Percentiles rank a stretch among this genome's conserved stretches.
These are phyloP conservation scores for Fusarium odoratissimum DNA, from an alignment of 2,329 filamentous ascomycete genomes.

Conservation along the genomic window DNA sequence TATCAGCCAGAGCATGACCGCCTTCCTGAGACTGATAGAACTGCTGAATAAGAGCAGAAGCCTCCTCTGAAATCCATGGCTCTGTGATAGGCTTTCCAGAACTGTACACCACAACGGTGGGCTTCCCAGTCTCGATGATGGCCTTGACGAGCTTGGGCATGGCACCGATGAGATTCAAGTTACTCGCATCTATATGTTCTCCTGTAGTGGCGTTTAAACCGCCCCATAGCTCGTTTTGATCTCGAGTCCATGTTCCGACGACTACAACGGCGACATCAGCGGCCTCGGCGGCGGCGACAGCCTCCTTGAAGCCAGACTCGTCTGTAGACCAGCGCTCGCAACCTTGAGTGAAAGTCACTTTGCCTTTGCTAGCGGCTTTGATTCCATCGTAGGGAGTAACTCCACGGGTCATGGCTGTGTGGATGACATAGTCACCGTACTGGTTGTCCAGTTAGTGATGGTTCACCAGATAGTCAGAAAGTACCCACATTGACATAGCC, in stretches of 20 bases:
- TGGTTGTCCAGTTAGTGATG: conserved; percentile 21
- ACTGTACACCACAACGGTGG: conserved; percentile 75
- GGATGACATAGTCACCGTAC: conserved; percentile 81
- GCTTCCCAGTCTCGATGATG: conserved; percentile 74
- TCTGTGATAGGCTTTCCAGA: conserved; percentile 80
- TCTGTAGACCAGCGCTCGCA: conserved; percentile 80
- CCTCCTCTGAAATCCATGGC: conserved; percentile 74
- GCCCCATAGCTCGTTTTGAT: conserved; percentile 77
- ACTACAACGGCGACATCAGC: conserved; percentile 80
- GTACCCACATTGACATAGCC: conserved; percentile 73
- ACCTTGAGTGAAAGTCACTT: conserved; percentile 74
- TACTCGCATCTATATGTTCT: conserved; percentile 75
- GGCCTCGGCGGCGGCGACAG: conserved; percentile 71
- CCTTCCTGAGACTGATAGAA: conserved; percentile 80
- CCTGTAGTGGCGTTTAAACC: conserved; percentile 80
- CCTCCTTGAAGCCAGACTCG: conserved; percentile 74
- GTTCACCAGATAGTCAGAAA: too few species aligned
- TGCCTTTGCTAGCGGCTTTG: conserved; percentile 67
- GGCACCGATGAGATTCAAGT: conserved; percentile 75
- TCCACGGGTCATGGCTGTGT: conserved; percentile 70
- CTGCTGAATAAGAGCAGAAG: conserved; percentile 76
- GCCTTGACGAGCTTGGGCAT: conserved; percentile 74
- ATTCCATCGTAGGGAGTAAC: conserved; percentile 79
- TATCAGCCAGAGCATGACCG: conserved; percentile 72
- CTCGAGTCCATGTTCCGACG: conserved; percentile 80